These are phyloP conservation scores for Apophysomyces variabilis DNA, from an alignment of 371 early-diverging fungal species.

Conservation along the genomic window DNA sequence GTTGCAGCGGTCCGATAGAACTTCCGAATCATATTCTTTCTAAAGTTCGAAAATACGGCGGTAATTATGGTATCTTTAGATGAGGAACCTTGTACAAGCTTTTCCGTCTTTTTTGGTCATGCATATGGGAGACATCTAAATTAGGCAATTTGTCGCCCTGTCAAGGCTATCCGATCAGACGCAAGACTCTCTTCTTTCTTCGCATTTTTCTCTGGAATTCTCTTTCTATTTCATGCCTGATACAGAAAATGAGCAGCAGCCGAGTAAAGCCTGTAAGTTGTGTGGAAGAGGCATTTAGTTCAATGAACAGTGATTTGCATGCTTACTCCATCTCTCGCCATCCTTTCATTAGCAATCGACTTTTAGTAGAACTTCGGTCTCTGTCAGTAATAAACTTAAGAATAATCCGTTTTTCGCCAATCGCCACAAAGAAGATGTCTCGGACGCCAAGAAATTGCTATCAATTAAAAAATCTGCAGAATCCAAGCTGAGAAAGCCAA, in stretches of 20 bases:
- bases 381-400: background rate
- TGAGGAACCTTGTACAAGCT: background rate
- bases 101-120: background rate
- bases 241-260: slow-evolving; percentile 5
- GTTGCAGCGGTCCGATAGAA: no score
- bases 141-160: background rate
- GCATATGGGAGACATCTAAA: slow-evolving; percentile 4
- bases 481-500: background rate
- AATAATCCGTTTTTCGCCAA: background rate
- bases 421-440: background rate
- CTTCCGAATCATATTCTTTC: no score
- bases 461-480: background rate
- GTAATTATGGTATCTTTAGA: background rate
- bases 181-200: background rate
- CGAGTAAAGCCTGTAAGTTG: slow-evolving; percentile 6
- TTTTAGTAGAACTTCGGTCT: background rate
- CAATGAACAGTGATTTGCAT: background rate
- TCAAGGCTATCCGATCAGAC: slow-evolving; percentile 5
- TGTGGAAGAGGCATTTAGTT: background rate
- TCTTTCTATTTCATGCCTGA: background rate
- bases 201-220: background rate
- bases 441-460: background rate
- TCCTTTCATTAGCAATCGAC: slow-evolving; percentile 6
- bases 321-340: background rate
- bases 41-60: no score